Evolutionary conservation across 1,284 basidiomycete genomes (phyloP), one percentile per base, ranked within the genome.

Genomic region (Ustilago cynodontis): DNA sequence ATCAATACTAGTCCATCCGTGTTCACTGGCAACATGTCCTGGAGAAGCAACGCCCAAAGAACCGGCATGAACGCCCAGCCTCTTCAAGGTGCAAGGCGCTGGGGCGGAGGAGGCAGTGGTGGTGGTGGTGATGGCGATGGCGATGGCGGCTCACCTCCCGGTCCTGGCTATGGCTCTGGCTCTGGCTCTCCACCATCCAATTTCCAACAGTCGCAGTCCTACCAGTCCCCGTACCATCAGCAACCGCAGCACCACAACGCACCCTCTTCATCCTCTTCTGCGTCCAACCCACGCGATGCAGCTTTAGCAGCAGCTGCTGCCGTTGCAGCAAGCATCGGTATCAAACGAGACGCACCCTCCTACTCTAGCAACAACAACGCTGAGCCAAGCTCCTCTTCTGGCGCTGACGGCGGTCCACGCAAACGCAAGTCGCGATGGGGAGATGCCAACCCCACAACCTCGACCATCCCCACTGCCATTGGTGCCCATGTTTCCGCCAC

Each of bases 401-500:
- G 43, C n/a, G 60, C 66, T 6, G 76, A 75, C 26, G 59, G 33
- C 4, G 80, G 73, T n/a, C 76, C 83, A 1, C 75, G 84, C 37
- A 86, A 86, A 57, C 70, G 84, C 20, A 75, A 82, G 24, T 86
- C 84, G 11, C 69, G 84, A 11, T 86, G 84, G 84, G 84, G 84
- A 14, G 82, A 82, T 54, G 78, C 80, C 28, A 55, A 75, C 14
- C 41, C 41, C 77, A 79, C 51, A 65, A 82, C 39, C 56, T 77
- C 54, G 6, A 72, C 79, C 62, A 68, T 78, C 22, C 74, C 83
- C 18, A 84, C 84, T 3, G 83, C 84, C 35, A 81, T 86, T 51
- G 61, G 71, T 22, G 74, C 77, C 43, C 77, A 79, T 50, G 82
- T 86, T 22, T 78, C 76, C 3, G 71, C 77, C 18, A 62, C 78